phyloP scores from a whole-genome alignment of 2,329 filamentous ascomycete species.

The Epicoccum sorghinum region DNA sequence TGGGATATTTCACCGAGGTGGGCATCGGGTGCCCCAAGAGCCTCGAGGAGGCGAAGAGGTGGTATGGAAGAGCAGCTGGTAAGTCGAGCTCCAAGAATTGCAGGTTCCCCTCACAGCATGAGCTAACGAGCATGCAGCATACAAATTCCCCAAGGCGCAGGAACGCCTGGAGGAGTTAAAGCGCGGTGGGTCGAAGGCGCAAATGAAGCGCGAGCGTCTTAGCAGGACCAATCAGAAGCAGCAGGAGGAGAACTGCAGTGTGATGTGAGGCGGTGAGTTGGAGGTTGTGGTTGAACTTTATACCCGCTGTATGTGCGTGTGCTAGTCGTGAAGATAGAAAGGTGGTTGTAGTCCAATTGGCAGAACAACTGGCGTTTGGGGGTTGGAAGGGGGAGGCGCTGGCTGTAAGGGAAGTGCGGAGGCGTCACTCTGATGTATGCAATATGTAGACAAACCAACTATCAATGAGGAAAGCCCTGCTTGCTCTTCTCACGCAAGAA shows the following conservation, averaged over 20 bases:
- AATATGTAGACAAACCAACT: too few species aligned
- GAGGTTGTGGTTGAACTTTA: neutral
- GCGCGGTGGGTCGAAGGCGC: constrained; percentile 72
- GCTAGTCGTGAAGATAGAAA: neutral
- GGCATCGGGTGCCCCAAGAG: constrained; percentile 88
- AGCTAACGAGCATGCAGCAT: constrained; percentile 63
- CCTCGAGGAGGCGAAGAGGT: constrained; percentile 93
- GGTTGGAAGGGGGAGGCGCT: neutral
- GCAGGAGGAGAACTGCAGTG: constrained; percentile 83
- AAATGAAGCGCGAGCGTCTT: constrained; percentile 77
- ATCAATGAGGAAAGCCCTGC: too few species aligned
- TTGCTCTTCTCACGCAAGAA: too few species aligned
- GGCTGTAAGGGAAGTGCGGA: neutral
- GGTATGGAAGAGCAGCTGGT: constrained; percentile 98
- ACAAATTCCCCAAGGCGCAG: constrained; percentile 92
- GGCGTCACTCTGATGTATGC: too few species aligned
- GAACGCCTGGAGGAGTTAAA: constrained; percentile 93
- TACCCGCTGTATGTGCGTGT: neutral
- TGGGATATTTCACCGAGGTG: constrained; percentile 96
- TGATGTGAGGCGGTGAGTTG: constrained; percentile 67
- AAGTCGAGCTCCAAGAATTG: constrained; percentile 51
- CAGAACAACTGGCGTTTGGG: neutral
- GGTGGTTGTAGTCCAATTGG: neutral
- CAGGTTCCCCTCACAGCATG: neutral
- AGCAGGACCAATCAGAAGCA: constrained; percentile 82